Evolutionary conservation across 2,329 filamentous ascomycete species (phyloP).

Genomic region (Fragosphaeria purpurea): DNA sequence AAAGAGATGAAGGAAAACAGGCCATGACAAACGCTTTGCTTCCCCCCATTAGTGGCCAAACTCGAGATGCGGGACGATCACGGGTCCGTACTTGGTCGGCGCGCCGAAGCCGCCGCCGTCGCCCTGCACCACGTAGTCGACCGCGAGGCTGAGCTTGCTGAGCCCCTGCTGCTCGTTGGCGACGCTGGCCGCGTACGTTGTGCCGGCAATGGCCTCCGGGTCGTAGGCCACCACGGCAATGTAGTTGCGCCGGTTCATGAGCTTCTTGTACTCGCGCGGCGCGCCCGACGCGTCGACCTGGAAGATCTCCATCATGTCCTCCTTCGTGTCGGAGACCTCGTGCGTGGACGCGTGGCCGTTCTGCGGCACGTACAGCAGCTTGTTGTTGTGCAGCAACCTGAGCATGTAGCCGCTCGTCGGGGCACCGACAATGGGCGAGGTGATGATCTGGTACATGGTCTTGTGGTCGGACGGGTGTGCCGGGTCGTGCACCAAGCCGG

Average conservation of each 20-base stretch:
- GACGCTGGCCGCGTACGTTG: constrained; percentile 21
- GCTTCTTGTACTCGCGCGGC: constrained; percentile 71
- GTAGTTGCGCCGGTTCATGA: constrained; percentile 92
- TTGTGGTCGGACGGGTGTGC: constrained; percentile 88
- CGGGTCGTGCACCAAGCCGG: constrained; percentile 89
- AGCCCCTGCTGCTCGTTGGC: constrained; percentile 29
- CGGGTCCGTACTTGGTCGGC: constrained; percentile 92
- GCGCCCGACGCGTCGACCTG: constrained; percentile 83
- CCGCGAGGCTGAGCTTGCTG: constrained; percentile 70
- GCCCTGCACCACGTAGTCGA: constrained; percentile 94
- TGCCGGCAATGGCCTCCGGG: constrained; percentile 55
- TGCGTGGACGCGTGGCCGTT: constrained; percentile 74
- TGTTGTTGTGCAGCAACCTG: constrained; percentile 92
- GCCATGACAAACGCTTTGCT: no score
- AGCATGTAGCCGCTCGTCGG: constrained; percentile 78
- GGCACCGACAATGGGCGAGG: constrained; percentile 82
- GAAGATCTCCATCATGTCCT: constrained; percentile 99
- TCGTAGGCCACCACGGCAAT: constrained; percentile 91
- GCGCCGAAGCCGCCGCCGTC: constrained; percentile 56
- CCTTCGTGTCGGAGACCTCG: constrained; percentile 81
- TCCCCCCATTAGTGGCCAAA: constrained; percentile 47
- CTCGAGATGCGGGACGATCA: constrained; percentile 82
- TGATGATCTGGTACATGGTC: constrained; percentile 95
- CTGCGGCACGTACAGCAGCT: constrained; percentile 77
- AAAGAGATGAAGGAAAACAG: constrained; percentile 1